Evolutionary conservation across 2,329 filamentous ascomycete species (phyloP).

Genomic region (Cordyceps sp.): DNA sequence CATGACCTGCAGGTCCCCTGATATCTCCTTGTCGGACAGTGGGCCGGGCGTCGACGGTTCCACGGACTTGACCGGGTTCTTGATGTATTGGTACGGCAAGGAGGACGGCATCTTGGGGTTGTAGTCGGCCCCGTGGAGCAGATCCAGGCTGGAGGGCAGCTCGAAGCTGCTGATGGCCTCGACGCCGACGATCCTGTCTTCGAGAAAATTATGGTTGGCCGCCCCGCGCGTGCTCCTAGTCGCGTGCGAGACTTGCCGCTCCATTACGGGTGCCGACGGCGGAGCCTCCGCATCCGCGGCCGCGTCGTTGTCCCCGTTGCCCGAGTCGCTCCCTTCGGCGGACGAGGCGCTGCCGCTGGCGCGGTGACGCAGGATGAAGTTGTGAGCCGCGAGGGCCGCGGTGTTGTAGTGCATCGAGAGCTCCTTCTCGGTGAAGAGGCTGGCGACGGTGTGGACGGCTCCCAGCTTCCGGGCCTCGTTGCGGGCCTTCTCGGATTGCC

Average conservation of each 20-base stretch:
- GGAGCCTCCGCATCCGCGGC: slow-evolving; percentile 28
- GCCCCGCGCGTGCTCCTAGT: slow-evolving; percentile 45
- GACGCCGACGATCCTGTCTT: slow-evolving; percentile 41
- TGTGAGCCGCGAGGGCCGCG: slow-evolving; percentile 44
- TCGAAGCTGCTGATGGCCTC: slow-evolving; percentile 44
- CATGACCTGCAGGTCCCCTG: slow-evolving; percentile 40
- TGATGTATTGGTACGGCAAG: slow-evolving; percentile 40
- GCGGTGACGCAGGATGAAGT: slow-evolving; percentile 42
- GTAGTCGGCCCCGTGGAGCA: slow-evolving; percentile 32
- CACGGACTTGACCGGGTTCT: slow-evolving; percentile 34
- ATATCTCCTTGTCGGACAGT: slow-evolving; percentile 33
- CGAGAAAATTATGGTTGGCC: slow-evolving; percentile 35
- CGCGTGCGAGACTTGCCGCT: slow-evolving; percentile 45
- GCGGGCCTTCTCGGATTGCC: slow-evolving; percentile 43
- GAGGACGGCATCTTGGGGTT: slow-evolving; percentile 40
- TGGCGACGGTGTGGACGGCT: slow-evolving; percentile 48
- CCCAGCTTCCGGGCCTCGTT: slow-evolving; percentile 37
- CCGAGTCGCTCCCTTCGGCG: slow-evolving; percentile 35
- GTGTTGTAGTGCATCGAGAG: slow-evolving; percentile 48
- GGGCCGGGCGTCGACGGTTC: slow-evolving; percentile 39
- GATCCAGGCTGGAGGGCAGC: slow-evolving; percentile 39
- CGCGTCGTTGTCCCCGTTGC: slow-evolving; percentile 31
- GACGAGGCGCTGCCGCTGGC: slow-evolving; percentile 31
- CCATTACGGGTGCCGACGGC: slow-evolving; percentile 38
- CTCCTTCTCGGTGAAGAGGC: slow-evolving; percentile 56